phyloP scores from a whole-genome alignment of 345 rosid species.

The Aquilaria malaccensis region DNA sequence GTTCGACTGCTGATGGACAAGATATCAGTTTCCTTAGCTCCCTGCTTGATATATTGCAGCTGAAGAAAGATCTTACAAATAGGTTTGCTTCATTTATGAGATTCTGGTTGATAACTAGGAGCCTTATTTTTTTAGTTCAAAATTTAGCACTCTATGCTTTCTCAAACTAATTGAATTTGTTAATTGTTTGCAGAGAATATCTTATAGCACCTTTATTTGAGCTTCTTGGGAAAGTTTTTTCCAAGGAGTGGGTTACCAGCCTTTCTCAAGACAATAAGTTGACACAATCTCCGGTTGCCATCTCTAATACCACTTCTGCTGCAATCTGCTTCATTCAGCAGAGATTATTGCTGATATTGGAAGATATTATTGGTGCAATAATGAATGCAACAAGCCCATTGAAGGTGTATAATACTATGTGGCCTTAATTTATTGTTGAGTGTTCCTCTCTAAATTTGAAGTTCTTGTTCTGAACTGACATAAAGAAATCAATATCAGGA shows the following conservation, averaged over 20 bases:
- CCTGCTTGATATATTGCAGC: constrained; percentile 64
- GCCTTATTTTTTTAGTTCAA: constrained; percentile 6
- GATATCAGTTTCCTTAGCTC: constrained; percentile 48
- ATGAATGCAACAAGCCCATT: constrained; percentile 18
- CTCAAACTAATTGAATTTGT: constrained; percentile 5
- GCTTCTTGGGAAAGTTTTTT: constrained; percentile 52
- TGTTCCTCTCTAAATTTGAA: not conserved
- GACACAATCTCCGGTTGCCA: constrained; percentile 35
- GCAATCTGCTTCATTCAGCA: constrained; percentile 46
- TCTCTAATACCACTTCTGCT: constrained; percentile 26
- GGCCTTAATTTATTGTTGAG: constrained; percentile 1
- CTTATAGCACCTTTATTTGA: constrained; percentile 69
- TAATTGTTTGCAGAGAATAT: constrained; percentile 42
- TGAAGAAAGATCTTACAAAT: constrained; percentile 69
- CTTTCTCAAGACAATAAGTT: constrained; percentile 24
- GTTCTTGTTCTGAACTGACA: constrained; percentile 4
- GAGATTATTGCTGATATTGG: constrained; percentile 55
- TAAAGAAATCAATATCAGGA: constrained; percentile 39
- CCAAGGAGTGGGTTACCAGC: constrained; percentile 35
- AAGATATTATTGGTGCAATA: constrained; percentile 50
- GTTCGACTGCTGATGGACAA: constrained; percentile 33
- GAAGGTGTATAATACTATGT: constrained; percentile 37
- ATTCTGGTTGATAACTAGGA: constrained; percentile 4
- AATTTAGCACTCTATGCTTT: not conserved
- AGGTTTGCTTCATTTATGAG: constrained; percentile 38